Evolutionary conservation across 2,329 filamentous ascomycete genomes (phyloP), one percentile per base, ranked within the genome.

Genomic region (Ciborinia camelliae): DNA sequence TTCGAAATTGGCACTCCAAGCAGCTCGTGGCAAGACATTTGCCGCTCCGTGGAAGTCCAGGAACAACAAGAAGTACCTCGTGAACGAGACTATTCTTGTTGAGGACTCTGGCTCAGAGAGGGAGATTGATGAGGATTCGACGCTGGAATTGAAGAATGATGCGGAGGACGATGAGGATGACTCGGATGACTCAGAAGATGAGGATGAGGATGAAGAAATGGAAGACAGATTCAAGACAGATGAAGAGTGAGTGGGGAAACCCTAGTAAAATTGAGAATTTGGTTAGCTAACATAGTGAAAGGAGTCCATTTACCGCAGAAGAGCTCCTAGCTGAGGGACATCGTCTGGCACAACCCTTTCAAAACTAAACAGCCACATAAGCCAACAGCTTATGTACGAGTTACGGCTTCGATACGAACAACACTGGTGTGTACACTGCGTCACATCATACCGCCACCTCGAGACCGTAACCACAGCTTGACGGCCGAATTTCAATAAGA

Each of bases 151-250:
- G 15, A 26, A 54, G 18, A 26, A 57, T 26, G 39, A 57, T 41
- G 30, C 35, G 23, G 53, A 43, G 9, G 32, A 96, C 81, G 0
- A 91, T 92, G 0, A 96, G 81, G 20, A 95, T 88, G 18, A 96
- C 81, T 76, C 95, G 95, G 58, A 96, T 83, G 65, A 94, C 85
- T 2, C 90, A 84, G 18, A 52, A 1, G 20, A 52, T n/a, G 50
- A 23, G 8, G 28, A 51, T 30, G n/a, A n/a, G n/a, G 26, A 51
- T 4, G 48, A 0, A 89, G 92, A 0, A 91, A 91, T 55, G 39
- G 30, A 28, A 20, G 32, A 55, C 30, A 20, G n/a, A 10, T 3
- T 51, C 20, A 32, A 32, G 28, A 18, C 9, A 1, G 18, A 32
- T 10, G 48, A 50, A 30, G 28, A 52, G 51, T 53, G 32, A 53